Evolutionary conservation across 2,329 filamentous ascomycete genomes (phyloP), one percentile per base, ranked within the genome.

Genomic region (Paraconiothyrium brasiliense): DNA sequence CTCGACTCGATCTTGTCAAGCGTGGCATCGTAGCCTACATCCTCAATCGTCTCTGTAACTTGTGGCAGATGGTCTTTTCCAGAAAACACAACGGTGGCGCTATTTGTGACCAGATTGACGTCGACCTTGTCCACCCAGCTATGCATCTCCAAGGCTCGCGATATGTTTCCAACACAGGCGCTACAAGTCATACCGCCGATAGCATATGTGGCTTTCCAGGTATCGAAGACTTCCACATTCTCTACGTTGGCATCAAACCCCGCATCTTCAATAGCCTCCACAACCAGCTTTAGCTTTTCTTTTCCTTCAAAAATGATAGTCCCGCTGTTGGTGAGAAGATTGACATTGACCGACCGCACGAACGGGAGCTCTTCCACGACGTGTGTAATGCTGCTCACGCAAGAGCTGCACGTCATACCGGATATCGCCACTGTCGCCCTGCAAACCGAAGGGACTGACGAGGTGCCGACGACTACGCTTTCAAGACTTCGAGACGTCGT

Each of bases 361-460:
- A 81, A 85, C 1, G 80, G 68, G 1, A 83, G 71, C 58, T 83
- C 76, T 63, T 85, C 68, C 2, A 88, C 70, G 3, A 81, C 82
- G 62, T 80, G 77, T 1, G 82, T 84, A 57, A 88, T 82, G 32
- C 80, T 78, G 41, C 80, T 81, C 5, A 85, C 82, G 68, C 86
- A 88, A 7, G 85, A 83, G 60, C 84, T 84, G 70, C 86, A 88
- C 2, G 85, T 88, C 86, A 88, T 88, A n/a, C 86, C 86, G 30
- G 79, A 79, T 37, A 88, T 81, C n/a, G 82, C 80, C 56, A 85
- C 74, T 4, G 82, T 82, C 5, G 80, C 83, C 60, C 69, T 75
- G 63, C 67, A 74, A 5, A 63, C 39, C 9, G 27, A 37, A 10
- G 61, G 20, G 7, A 49, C 11, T 10, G 30, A 49, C n/a, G 58